phyloP scores from a whole-genome alignment of 2,329 filamentous ascomycete genomes.

The Fusarium globosum region DNA sequence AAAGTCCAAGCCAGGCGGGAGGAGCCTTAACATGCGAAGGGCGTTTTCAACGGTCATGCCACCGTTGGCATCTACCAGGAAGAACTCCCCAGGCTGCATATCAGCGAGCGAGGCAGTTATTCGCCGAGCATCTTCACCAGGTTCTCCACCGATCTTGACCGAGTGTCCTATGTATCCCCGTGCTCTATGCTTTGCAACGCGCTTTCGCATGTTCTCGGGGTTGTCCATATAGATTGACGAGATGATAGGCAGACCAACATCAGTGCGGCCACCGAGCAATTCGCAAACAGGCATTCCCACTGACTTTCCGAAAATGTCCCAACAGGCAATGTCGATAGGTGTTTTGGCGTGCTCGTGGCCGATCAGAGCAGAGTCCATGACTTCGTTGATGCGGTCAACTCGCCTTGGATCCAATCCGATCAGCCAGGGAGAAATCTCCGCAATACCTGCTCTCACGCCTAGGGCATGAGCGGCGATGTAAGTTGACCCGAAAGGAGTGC shows the following conservation, averaged over 20 bases:
- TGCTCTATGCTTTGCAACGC: constrained; percentile 18
- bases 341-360: constrained; percentile 31
- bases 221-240: constrained; percentile 33
- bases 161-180: constrained; percentile 28
- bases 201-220: constrained; percentile 29
- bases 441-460: constrained; percentile 31
- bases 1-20: constrained; percentile 32
- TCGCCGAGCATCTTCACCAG: constrained; percentile 16
- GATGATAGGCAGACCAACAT: constrained; percentile 26
- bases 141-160: constrained; percentile 33
- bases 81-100: constrained; percentile 32
- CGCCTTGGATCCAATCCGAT: constrained; percentile 26
- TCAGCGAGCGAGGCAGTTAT: constrained; percentile 30
- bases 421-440: constrained; percentile 25
- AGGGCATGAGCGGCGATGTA: constrained; percentile 34
- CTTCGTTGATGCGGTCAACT: constrained; percentile 37
- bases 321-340: constrained; percentile 35
- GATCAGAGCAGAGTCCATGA: constrained; percentile 29
- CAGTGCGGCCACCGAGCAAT: constrained; percentile 32
- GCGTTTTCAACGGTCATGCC: constrained; percentile 31
- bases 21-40: constrained; percentile 28
- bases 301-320: constrained; percentile 36
- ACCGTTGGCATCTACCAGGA: constrained; percentile 33
- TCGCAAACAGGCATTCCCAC: constrained; percentile 35
- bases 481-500: constrained; percentile 34